Base-by-base conservation (phyloP, 2,329 filamentous ascomycete species). In the Pestalotiopsis sp. region DNA sequence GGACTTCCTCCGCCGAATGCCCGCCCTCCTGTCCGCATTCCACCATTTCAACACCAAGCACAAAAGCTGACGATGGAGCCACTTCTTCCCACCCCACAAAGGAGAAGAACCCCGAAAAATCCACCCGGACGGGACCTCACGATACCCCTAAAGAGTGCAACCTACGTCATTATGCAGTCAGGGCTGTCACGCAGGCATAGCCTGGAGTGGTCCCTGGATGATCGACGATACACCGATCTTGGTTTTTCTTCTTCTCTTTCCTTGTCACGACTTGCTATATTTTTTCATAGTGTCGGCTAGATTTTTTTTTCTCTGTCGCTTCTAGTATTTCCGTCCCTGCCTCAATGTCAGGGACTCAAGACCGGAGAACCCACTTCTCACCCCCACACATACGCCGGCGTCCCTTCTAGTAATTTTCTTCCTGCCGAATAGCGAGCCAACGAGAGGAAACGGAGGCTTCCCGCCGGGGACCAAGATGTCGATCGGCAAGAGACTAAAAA, bases 121-220 rank as follows among this genome's bases (percentile, higher is more conserved):
- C 56, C 26, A 26, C 24, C 22, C 11, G 9, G 17, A 24, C 22
- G 22, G 22, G 22, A 58, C 26, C 11, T 58, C 56, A 58, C 56
- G 56, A 58, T 58, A 35, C 44, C 44, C n/a, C 17, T 17, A 52
- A 26, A 22, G 44, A 17, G 14, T 20, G 22, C 26, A 26, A n/a
- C 22, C 56, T 13, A 58, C 56, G 56, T 58, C 56, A 58, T 58
- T 17, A n/a, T 58, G 56, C 56, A 26, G 56, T 58, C 56, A 58
- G 22, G 26, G 24, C 22, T 35, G 30, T 9, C 30, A 35, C 30
- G 30, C 30, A 35, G 30, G 30, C 30, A 35, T 35, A 35, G 30
- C 7, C 30, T 14, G 11, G 56, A 13, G 56, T 58, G 56, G 56
- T 58, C 56, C 56, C 56, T 58, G 56, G 56, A 58, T 35, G 30